Evolutionary conservation across 2,329 filamentous ascomycete species (phyloP).

Genomic region (Lecanicillium sp.): DNA sequence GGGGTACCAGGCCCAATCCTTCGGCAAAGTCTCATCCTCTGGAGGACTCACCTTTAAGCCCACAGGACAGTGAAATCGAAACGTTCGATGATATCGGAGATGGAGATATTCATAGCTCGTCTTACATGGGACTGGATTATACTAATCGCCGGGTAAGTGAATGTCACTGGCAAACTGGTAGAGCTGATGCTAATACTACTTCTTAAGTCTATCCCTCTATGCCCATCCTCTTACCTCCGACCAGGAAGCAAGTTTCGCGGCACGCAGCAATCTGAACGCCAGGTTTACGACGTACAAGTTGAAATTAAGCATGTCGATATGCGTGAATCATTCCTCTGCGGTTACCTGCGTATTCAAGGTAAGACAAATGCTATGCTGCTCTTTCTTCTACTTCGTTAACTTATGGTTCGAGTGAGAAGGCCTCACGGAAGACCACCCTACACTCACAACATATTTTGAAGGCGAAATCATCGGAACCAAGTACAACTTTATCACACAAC

Average conservation of each 20-base stretch:
- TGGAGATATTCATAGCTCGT: constrained; percentile 2
- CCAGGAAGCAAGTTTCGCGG: constrained; percentile 83
- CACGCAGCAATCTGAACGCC: constrained; percentile 86
- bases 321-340: constrained; percentile 87
- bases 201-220: constrained; percentile 61
- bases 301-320: constrained; percentile 96
- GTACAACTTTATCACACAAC: constrained; percentile 86
- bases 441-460: constrained; percentile 96
- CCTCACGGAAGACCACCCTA: constrained; percentile 89
- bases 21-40: too few species aligned
- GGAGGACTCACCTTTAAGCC: too few species aligned
- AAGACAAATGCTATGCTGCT: constrained; percentile 6
- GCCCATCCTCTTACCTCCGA: constrained; percentile 79
- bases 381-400: constrained; percentile 1
- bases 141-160: constrained; percentile 41
- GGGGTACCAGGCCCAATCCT: too few species aligned
- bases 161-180: neutral
- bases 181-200: constrained; percentile 8
- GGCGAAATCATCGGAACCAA: constrained; percentile 95
- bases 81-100: constrained; percentile 1
- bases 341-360: constrained; percentile 95
- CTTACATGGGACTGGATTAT: constrained; percentile 6
- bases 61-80: neutral
- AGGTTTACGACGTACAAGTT: constrained; percentile 91
- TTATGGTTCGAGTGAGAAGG: constrained; percentile 40